phyloP scores from a whole-genome alignment of 495 filamentous ascomycete species.

The Acidomyces sp. region DNA sequence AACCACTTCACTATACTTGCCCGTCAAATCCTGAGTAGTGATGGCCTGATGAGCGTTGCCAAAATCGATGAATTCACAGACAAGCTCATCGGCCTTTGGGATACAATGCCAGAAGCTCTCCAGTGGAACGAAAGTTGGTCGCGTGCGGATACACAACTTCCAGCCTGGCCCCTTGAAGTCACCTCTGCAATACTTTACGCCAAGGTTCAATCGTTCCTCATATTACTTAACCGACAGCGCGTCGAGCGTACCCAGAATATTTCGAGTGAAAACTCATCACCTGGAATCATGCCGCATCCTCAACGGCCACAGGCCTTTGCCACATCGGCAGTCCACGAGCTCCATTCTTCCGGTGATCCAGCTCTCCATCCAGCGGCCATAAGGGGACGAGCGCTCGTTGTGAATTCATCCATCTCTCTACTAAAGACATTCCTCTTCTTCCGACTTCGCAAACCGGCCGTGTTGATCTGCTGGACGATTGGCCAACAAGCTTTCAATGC shows the following conservation, averaged over 20 bases:
- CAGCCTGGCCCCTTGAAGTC: conserved; percentile 34
- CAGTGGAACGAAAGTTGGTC: conserved; percentile 36
- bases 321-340: conserved; percentile 1
- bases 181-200: conserved; percentile 33
- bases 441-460: conserved; percentile 29
- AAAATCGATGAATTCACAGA: conserved; percentile 37
- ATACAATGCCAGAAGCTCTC: conserved; percentile 33
- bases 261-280: conserved; percentile 10
- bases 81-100: conserved; percentile 26
- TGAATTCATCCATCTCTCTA: conserved; percentile 30
- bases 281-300: conserved; percentile 1
- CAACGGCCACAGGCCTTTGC: conserved; percentile 8
- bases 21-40: conserved; percentile 33
- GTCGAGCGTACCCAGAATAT: conserved; percentile 21
- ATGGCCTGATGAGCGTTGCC: conserved; percentile 25
- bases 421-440: conserved; percentile 36
- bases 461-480: conserved; percentile 36
- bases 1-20: conserved; percentile 35
- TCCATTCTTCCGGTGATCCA: background rate
- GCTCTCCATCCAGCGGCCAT: conserved; percentile 11
- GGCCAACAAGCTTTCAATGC: conserved; percentile 39
- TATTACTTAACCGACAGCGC: conserved; percentile 36
- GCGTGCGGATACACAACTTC: conserved; percentile 26
- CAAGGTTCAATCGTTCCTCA: conserved; percentile 35
- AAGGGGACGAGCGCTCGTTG: conserved; percentile 33